Percentiles rank a stretch among this genome's conserved stretches.
Evolutionary conservation across 768 basidiomycete species (phyloP).

Genomic region (Ramaria sp.): DNA sequence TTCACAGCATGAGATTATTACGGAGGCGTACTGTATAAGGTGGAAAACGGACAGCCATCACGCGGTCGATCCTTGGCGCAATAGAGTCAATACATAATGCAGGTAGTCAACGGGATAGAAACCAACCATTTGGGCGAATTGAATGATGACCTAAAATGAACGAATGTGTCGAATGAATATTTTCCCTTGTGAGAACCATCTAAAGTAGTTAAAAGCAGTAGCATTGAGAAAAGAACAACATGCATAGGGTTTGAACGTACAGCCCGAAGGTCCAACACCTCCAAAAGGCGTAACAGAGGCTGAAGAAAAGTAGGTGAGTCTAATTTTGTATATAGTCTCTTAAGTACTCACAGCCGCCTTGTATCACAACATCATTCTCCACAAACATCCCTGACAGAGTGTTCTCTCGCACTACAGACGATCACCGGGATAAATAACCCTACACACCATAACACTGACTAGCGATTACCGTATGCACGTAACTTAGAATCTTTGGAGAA

Average conservation of each 20-base stretch:
- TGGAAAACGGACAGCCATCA: too few relatives aligned
- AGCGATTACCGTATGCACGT: slow-evolving; percentile 48
- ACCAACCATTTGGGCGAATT: too few relatives aligned
- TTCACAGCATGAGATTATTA: too few relatives aligned
- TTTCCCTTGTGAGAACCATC: slow-evolving; percentile 67
- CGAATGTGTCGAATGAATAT: slow-evolving; percentile 22
- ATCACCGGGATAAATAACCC: not conserved
- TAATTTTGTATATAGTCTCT: not conserved
- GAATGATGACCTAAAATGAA: too few relatives aligned
- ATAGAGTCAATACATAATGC: too few relatives aligned
- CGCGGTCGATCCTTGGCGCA: too few relatives aligned
- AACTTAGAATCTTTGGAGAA: slow-evolving; percentile 52
- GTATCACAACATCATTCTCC: slow-evolving; percentile 64
- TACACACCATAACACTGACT: not conserved
- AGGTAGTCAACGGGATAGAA: too few relatives aligned
- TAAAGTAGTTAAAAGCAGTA: slow-evolving; percentile 15
- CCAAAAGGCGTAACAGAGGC: slow-evolving; percentile 64
- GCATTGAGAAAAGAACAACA: not conserved
- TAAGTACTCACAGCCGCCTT: slow-evolving; percentile 36
- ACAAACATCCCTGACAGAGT: slow-evolving; percentile 64
- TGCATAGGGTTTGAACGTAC: slow-evolving; percentile 29
- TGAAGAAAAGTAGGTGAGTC: slow-evolving; percentile 15
- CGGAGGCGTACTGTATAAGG: too few relatives aligned
- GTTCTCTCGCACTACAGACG: slow-evolving; percentile 44
- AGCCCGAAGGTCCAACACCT: slow-evolving; percentile 60